Base-by-base conservation (phyloP, 139 green algal species). In the Astrephomene gubernaculifera region DNA sequence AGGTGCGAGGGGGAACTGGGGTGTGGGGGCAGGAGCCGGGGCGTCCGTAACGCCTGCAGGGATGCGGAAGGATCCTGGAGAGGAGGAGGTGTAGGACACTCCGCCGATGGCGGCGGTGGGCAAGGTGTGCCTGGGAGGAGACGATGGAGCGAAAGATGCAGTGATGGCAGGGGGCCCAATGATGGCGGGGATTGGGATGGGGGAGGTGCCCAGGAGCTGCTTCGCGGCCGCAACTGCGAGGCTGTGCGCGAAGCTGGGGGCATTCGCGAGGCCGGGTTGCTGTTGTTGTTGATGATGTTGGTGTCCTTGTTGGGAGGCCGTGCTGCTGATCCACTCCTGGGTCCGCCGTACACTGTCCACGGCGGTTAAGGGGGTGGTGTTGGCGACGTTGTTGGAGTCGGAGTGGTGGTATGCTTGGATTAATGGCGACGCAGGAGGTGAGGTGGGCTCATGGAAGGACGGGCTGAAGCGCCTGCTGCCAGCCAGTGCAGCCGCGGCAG, bases 321-420 rank as follows among this genome's bases (percentile, higher is more conserved):
- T 71, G 75, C 38, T 82, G 57, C 57, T 41, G 27, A 82, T 27
- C 75, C 75, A 82, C 38, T 71, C 75, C 27, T 60, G 38, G 14
- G 75, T 82, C 10, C 75, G 75, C 75, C 35, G 39, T 5, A 31
- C 57, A 25, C 52, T 69, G 14, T 71, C 74, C 35, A 22, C 14
- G 17, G 57, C 21, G 57, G 14, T 5, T 5, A n/a, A 5, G 14
- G 57, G 57, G 21, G 57, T n/a, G 17, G 29, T 19, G 17, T 19
- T 31, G 21, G 14, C 57, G 21, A 65, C 21, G 17, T 57, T 57
- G n/a, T n/a, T n/a, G n/a, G n/a, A n/a, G n/a, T n/a, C n/a, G n/a
- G n/a, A n/a, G n/a, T n/a, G n/a, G n/a, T n/a, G n/a, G n/a, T n/a
- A n/a, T n/a, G n/a, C n/a, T n/a, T n/a, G n/a, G n/a, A n/a, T n/a